These are phyloP conservation scores for Tetrapyrgos nigripes DNA, from an alignment of 1,284 basidiomycete species.

Conservation along the genomic window DNA sequence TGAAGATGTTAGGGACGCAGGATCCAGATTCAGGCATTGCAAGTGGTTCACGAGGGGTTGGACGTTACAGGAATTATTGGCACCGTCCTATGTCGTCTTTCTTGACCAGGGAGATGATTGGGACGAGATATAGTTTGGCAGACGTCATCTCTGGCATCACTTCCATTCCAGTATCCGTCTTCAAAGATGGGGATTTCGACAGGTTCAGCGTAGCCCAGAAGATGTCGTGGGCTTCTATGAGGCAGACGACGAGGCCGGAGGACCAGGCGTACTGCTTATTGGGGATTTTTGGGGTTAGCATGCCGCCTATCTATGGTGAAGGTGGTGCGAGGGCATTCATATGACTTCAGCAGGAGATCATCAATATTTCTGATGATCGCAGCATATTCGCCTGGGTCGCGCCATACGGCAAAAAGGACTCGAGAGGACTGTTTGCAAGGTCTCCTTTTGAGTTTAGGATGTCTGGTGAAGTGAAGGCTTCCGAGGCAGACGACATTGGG, in stretches of 20 bases:
- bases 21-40: neutral
- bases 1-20: neutral
- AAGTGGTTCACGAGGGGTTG: neutral
- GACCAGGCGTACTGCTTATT: neutral
- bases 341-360: neutral
- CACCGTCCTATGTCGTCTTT: neutral
- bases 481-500: too few relatives aligned
- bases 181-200: neutral
- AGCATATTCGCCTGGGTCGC: neutral
- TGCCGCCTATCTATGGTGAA: neutral
- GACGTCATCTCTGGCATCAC: neutral
- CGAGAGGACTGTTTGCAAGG: too few relatives aligned
- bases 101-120: neutral
- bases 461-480: too few relatives aligned
- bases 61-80: neutral
- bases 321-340: neutral
- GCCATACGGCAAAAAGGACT: too few relatives aligned
- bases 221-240: neutral
- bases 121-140: neutral
- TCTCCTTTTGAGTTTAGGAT: too few relatives aligned
- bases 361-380: neutral
- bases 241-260: neutral
- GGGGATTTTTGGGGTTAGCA: neutral
- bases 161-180: neutral
- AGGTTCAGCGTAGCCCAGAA: neutral